Evolutionary conservation across 179 eudicot species (phyloP).

Genomic region (Beta lomatogona): DNA sequence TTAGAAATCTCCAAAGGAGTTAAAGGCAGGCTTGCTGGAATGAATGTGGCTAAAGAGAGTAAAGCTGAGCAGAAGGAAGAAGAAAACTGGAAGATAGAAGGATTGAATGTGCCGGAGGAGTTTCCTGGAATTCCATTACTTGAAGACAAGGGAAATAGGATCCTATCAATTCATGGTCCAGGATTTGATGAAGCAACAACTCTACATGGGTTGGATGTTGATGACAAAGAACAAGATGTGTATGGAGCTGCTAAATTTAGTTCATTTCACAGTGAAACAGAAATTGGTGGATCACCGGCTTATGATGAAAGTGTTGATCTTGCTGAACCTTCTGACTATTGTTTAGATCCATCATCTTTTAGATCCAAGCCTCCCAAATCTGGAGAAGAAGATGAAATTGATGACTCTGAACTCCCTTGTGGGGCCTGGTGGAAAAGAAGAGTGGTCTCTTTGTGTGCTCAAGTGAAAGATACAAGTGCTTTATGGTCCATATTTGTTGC

Average conservation of each 20-base stretch:
- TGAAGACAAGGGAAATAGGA: constrained; percentile 47
- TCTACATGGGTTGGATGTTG: constrained; percentile 40
- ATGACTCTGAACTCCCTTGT: constrained; percentile 60
- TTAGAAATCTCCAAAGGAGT: constrained; percentile 28
- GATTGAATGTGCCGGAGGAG: constrained; percentile 48
- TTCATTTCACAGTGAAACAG: constrained; percentile 37
- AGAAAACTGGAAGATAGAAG: constrained; percentile 44
- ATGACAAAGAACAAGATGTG: constrained; percentile 46
- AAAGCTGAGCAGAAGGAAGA: constrained; percentile 48
- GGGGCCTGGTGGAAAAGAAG: constrained; percentile 91
- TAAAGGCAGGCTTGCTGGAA: constrained; percentile 26
- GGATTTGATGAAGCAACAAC: constrained; percentile 45
- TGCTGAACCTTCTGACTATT: constrained; percentile 45
- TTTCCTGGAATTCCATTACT: constrained; percentile 40
- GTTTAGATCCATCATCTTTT: constrained; percentile 37
- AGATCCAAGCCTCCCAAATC: constrained; percentile 33
- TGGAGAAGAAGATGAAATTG: constrained; percentile 48
- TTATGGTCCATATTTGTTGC: constrained; percentile 89
- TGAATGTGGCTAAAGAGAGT: constrained; percentile 32
- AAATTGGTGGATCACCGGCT: constrained; percentile 35
- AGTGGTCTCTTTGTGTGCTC: constrained; percentile 61
- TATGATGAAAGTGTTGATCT: constrained; percentile 45
- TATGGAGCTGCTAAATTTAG: constrained; percentile 40
- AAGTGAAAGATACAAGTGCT: constrained; percentile 84
- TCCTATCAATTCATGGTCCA: constrained; percentile 38